These are phyloP conservation scores for Collybia nuda DNA, from an alignment of 768 basidiomycete genomes.

Conservation along the genomic window DNA sequence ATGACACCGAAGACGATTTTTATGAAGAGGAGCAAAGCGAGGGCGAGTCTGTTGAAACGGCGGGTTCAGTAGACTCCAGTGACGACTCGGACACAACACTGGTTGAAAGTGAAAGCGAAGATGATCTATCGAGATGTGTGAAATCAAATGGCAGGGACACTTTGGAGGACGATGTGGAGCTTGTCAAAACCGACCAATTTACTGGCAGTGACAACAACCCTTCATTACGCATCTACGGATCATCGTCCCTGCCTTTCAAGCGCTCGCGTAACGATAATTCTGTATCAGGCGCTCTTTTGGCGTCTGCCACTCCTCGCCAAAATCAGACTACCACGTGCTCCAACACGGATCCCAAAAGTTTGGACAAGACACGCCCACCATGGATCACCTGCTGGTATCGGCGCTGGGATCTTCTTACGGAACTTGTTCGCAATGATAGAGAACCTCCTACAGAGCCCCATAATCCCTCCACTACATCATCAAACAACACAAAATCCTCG, in stretches of 20 bases:
- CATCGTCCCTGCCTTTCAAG: background rate
- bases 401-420: slow-evolving; percentile 52
- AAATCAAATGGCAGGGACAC: slow-evolving; percentile 13
- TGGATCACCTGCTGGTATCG: slow-evolving; percentile 54
- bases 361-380: slow-evolving; percentile 9
- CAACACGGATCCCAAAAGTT: slow-evolving; percentile 1
- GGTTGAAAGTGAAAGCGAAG: slow-evolving; percentile 47
- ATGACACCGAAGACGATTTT: slow-evolving; percentile 15
- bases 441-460: slow-evolving; percentile 2
- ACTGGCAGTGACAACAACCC: background rate
- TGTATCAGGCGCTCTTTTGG: background rate
- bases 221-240: no score
- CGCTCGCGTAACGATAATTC: background rate
- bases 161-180: slow-evolving; percentile 2
- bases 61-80: slow-evolving; percentile 33
- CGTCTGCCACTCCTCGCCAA: slow-evolving; percentile 4
- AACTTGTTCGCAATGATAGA: slow-evolving; percentile 31
- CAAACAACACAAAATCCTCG: slow-evolving; percentile 13
- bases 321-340: slow-evolving; percentile 6
- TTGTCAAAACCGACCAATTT: background rate
- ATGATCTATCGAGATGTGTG: slow-evolving; percentile 18
- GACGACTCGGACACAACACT: slow-evolving; percentile 60
- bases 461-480: background rate
- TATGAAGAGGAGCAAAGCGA: slow-evolving; percentile 28
- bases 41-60: slow-evolving; percentile 30